These are phyloP conservation scores for Pilatotrama ljubarskyi DNA, from an alignment of 768 basidiomycete genomes.

Conservation along the genomic window DNA sequence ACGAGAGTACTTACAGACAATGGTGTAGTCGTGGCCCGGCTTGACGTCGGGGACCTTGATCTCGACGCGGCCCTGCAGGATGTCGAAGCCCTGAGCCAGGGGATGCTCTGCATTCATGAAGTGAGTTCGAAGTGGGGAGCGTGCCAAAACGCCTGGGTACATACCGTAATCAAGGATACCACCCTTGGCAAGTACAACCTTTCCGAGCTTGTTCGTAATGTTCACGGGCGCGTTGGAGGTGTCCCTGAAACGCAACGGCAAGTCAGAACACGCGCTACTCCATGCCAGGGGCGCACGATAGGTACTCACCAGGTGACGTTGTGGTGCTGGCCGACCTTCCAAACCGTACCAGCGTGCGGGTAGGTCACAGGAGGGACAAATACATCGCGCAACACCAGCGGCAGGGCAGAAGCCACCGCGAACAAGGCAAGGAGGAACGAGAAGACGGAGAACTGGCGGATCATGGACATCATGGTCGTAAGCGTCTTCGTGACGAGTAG, in stretches of 20 bases:
- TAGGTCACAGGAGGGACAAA: slow-evolving; percentile 48
- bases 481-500: background rate
- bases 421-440: slow-evolving; percentile 26
- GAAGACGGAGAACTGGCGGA: slow-evolving; percentile 26
- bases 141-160: background rate
- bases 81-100: slow-evolving; percentile 38
- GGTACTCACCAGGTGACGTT: slow-evolving; percentile 52
- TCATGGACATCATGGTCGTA: slow-evolving; percentile 25
- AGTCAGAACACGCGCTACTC: background rate
- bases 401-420: slow-evolving; percentile 32
- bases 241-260: slow-evolving; percentile 34
- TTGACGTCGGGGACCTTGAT: slow-evolving; percentile 41
- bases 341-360: slow-evolving; percentile 43
- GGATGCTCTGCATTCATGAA: slow-evolving; percentile 27
- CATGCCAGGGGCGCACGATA: background rate
- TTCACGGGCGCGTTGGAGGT: slow-evolving; percentile 39
- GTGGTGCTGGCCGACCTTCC: slow-evolving; percentile 44
- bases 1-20: slow-evolving; percentile 42
- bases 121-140: background rate
- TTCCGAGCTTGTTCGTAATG: slow-evolving; percentile 41
- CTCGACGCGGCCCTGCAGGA: slow-evolving; percentile 36
- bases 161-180: slow-evolving; percentile 36
- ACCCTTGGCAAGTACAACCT: slow-evolving; percentile 29
- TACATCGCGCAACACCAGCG: slow-evolving; percentile 44
- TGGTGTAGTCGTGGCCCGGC: slow-evolving; percentile 35